Evolutionary conservation across 495 filamentous ascomycete genomes (phyloP), one percentile per base, ranked within the genome.

Genomic region (Penicillium psychrofluorescens): DNA sequence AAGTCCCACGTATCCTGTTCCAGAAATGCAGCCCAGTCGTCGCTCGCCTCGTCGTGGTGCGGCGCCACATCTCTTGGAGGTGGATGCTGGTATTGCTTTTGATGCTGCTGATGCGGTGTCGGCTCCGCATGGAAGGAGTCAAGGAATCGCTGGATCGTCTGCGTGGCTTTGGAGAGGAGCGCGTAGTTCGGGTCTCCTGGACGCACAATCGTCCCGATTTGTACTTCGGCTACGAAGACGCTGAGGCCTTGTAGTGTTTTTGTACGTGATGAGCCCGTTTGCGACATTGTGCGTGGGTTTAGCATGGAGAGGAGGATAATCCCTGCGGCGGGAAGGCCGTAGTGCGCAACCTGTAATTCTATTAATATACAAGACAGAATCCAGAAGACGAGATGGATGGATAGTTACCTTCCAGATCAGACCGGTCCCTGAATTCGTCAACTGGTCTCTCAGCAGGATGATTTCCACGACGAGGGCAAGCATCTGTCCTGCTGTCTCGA

Each of bases 301-400:
- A 69, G 50, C 27, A 70, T 45, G 6, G 66, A 54, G 8, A 70
- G 56, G 28, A 61, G 60, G 16, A 69, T 50, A 2, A 70, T 67
- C 9, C 67, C 67, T 1, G 67, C 66, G 1, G 67, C 66, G 8
- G 67, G 63, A 8, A 70, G 59, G 7, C 67, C 67, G 36, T 67
- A 69, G 38, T 70, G 58, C 4, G 58, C 64, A 15, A 70, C 57
- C 66, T 70, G 13, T 11, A 22, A 22, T 22, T 22, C 2, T 22
- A 22, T 22, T 6, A 22, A 22, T 22, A 22, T 22, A 22, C 22
- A 22, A 35, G 12, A 22, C 2, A 38, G 12, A 10, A 29, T 33
- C 8, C 27, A 35, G 12, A 49, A 22, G 11, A 32, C 36, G 28
- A 8, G 29, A 10, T 33, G 6, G n/a, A 14, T 4, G 27, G 2